These are phyloP conservation scores for Beauveria rudraprayagi DNA, from an alignment of 2,329 filamentous ascomycete species.

Conservation along the genomic window DNA sequence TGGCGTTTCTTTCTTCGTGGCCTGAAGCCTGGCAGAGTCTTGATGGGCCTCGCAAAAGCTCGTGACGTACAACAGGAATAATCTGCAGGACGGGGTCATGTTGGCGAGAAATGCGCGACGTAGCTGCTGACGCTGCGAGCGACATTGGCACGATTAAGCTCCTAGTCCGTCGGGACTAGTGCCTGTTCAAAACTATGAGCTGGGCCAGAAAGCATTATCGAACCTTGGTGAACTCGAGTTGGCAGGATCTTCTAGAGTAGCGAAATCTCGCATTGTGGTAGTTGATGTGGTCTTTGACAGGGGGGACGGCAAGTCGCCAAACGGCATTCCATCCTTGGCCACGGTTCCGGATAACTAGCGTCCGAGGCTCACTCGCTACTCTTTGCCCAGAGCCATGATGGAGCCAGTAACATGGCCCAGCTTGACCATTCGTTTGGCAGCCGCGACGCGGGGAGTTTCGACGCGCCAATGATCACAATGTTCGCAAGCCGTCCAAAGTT, in stretches of 20 bases:
- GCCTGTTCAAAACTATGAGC: neutral
- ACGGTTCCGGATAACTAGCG: slow-evolving; percentile 11
- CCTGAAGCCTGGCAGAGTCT: slow-evolving; percentile 2
- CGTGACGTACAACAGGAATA: slow-evolving; percentile 8
- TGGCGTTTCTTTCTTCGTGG: neutral
- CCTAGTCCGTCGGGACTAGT: slow-evolving; percentile 16
- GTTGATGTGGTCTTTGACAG: slow-evolving; percentile 11
- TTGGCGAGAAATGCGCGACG: slow-evolving; percentile 17
- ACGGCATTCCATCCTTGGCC: slow-evolving; percentile 10
- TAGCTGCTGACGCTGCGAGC: slow-evolving; percentile 16
- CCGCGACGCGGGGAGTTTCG: neutral
- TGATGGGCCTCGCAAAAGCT: slow-evolving; percentile 13
- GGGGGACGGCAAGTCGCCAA: slow-evolving; percentile 14
- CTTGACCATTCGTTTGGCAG: neutral
- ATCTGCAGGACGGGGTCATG: neutral
- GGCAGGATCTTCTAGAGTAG: neutral
- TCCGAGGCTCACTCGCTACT: neutral
- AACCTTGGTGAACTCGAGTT: slow-evolving; percentile 11
- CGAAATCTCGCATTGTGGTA: slow-evolving; percentile 4
- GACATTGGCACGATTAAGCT: slow-evolving; percentile 14
- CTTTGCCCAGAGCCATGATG: slow-evolving; percentile 10
- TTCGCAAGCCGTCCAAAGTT: slow-evolving; percentile 12
- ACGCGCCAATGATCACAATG: slow-evolving; percentile 10
- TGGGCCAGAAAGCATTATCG: slow-evolving; percentile 13
- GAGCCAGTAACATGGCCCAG: slow-evolving; percentile 10